Evolutionary conservation across 192 early-diverging fungal genomes (phyloP).

Genomic region (Entophlyctis luteolus): DNA sequence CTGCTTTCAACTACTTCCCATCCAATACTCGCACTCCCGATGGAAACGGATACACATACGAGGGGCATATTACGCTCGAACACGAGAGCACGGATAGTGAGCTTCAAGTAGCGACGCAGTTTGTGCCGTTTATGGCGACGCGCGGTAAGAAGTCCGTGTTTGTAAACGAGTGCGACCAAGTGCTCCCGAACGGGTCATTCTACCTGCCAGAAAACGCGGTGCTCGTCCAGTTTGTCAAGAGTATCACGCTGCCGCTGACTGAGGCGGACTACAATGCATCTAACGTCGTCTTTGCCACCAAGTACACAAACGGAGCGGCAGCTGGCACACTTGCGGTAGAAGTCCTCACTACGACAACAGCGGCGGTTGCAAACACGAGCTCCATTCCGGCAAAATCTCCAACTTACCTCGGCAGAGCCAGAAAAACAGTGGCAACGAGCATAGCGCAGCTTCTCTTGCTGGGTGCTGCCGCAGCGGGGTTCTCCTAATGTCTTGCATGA

Average conservation of each 20-base stretch:
- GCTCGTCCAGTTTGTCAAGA: constrained; percentile 24
- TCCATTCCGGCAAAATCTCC: too few species aligned
- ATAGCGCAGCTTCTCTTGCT: too few species aligned
- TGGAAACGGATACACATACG: constrained; percentile 2
- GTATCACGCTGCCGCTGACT: constrained; percentile 20
- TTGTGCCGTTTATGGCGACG: not conserved
- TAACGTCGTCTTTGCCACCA: too few species aligned
- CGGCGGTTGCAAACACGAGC: too few species aligned
- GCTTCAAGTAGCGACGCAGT: not conserved
- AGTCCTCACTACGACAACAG: too few species aligned
- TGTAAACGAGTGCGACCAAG: constrained; percentile 23
- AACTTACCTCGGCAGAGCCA: too few species aligned
- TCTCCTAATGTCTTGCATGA: too few species aligned
- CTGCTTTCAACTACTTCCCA: constrained; percentile 18
- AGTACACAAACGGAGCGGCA: too few species aligned
- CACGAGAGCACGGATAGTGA: constrained; percentile 21
- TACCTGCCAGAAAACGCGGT: constrained; percentile 14
- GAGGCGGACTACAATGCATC: constrained; percentile 1
- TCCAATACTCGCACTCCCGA: not conserved
- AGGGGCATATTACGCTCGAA: constrained; percentile 26
- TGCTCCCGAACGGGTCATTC: constrained; percentile 2
- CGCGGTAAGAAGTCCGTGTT: constrained; percentile 3
- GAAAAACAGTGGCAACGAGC: too few species aligned
- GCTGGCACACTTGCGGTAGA: too few species aligned
- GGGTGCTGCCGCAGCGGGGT: too few species aligned